Percentiles rank a stretch among this genome's conserved stretches.
Evolutionary conservation across 2,329 filamentous ascomycete species (phyloP).

Genomic region (Nannizzia gypsea): DNA sequence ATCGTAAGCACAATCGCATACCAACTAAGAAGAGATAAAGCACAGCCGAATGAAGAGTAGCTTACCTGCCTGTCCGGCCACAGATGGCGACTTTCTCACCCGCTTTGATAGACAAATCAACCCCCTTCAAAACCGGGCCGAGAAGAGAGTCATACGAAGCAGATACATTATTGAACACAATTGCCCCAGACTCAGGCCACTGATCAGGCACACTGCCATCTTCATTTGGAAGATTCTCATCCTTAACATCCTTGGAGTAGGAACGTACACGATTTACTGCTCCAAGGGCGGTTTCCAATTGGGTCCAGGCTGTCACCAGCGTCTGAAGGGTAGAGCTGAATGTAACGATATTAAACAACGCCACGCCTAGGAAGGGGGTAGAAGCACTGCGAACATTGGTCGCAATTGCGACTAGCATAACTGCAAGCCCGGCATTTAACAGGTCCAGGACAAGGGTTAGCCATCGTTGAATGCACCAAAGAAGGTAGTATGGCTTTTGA

Average conservation of each 20-base stretch:
- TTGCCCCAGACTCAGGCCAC: conserved; percentile 14
- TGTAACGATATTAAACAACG: not conserved
- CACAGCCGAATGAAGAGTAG: not conserved
- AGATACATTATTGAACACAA: conserved; percentile 1
- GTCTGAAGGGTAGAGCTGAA: not conserved
- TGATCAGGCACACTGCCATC: conserved; percentile 11
- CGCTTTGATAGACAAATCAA: conserved; percentile 7
- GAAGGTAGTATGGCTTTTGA: conserved; percentile 3
- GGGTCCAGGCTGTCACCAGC: not conserved
- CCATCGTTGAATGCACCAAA: conserved; percentile 5
- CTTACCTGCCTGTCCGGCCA: conserved; percentile 14
- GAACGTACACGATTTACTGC: conserved; percentile 1
- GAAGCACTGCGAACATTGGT: not conserved
- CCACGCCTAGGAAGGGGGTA: not conserved
- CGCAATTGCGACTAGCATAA: not conserved
- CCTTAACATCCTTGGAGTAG: not conserved
- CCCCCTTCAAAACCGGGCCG: conserved; percentile 5
- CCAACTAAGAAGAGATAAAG: not conserved
- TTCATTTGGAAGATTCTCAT: conserved; percentile 10
- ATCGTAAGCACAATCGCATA: not conserved
- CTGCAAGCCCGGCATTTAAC: not conserved
- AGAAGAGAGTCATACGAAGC: not conserved
- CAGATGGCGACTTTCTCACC: conserved; percentile 15
- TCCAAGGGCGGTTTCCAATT: not conserved
- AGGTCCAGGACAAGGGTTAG: conserved; percentile 1